These are phyloP conservation scores for Hura crepitans DNA, from an alignment of 441 rosid species.

Conservation along the genomic window DNA sequence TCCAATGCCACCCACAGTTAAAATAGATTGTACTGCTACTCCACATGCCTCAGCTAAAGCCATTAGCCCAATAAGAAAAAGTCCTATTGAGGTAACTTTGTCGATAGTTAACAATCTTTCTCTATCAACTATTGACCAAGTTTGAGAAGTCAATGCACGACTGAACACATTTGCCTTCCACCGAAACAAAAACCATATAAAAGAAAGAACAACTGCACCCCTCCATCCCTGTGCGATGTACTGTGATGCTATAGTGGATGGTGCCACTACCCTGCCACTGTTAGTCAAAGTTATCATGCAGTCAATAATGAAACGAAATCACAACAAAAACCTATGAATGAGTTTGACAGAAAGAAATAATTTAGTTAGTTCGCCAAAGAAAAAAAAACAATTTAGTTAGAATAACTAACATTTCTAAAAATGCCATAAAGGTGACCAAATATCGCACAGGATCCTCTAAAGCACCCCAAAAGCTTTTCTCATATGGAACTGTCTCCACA, in stretches of 20 bases:
- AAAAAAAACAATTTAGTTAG: conserved; percentile 12
- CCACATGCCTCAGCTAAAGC: conserved; percentile 94
- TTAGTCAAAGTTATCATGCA: conserved; percentile 24
- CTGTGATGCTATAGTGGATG: conserved; percentile 65
- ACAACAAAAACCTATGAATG: conserved; percentile 4
- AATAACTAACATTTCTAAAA: conserved; percentile 62
- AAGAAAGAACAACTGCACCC: conserved; percentile 74
- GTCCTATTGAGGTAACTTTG: conserved; percentile 73
- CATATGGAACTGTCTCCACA: conserved; percentile 54
- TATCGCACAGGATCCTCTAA: conserved; percentile 86
- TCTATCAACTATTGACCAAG: conserved; percentile 42
- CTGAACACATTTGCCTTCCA: conserved; percentile 75
- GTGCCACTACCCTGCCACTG: conserved; percentile 80
- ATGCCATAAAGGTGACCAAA: conserved; percentile 68
- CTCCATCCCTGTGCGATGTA: conserved; percentile 61
- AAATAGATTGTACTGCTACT: conserved; percentile 83
- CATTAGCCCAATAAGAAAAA: conserved; percentile 69
- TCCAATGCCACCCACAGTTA: conserved; percentile 96
- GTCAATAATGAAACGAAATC: conserved; percentile 1
- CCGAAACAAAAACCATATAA: conserved; percentile 81
- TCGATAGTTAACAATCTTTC: conserved; percentile 71
- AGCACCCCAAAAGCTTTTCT: conserved; percentile 85
- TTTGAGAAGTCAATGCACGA: conserved; percentile 45
- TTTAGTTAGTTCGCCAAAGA: no score
- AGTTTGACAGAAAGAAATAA: no score